Conservation (phyloP, 371 early-diverging fungal species). For the Mucor racemosus region DNA sequence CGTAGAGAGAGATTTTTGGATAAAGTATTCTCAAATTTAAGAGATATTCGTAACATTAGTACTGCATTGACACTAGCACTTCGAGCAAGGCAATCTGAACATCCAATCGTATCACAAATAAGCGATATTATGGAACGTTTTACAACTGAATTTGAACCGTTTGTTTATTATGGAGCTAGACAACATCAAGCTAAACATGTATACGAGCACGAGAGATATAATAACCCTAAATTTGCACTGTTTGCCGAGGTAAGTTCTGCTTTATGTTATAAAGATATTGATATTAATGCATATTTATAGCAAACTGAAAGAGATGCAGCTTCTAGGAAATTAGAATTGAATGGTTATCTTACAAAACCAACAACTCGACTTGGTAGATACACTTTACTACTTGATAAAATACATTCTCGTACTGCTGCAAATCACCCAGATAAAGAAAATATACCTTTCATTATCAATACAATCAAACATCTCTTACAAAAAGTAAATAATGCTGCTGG, state of each 20-base stretch:
- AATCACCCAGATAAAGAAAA: constrained; percentile 40
- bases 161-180: constrained; percentile 86
- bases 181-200: constrained; percentile 75
- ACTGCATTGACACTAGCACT: constrained; percentile 71
- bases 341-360: constrained; percentile 68
- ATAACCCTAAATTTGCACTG: constrained; percentile 37
- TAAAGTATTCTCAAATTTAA: constrained; percentile 83
- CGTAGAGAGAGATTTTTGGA: constrained; percentile 73
- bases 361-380: constrained; percentile 29
- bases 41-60: constrained; percentile 75
- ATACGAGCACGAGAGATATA: constrained; percentile 39
- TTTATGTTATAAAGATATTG: neutral
- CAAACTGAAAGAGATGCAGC: constrained; percentile 69
- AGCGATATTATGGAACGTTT: constrained; percentile 85
- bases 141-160: constrained; percentile 74
- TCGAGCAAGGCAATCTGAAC: constrained; percentile 73
- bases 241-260: constrained; percentile 59
- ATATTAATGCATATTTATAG: constrained; percentile 21
- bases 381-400: constrained; percentile 21
- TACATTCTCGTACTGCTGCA: constrained; percentile 8
- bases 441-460: constrained; percentile 63
- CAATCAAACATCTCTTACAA: constrained; percentile 70
- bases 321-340: constrained; percentile 74
- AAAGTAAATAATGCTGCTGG: constrained; percentile 88
- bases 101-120: constrained; percentile 76